Evolutionary conservation across 495 filamentous ascomycete genomes (phyloP).

Genomic region (Glutinoglossum americanum): DNA sequence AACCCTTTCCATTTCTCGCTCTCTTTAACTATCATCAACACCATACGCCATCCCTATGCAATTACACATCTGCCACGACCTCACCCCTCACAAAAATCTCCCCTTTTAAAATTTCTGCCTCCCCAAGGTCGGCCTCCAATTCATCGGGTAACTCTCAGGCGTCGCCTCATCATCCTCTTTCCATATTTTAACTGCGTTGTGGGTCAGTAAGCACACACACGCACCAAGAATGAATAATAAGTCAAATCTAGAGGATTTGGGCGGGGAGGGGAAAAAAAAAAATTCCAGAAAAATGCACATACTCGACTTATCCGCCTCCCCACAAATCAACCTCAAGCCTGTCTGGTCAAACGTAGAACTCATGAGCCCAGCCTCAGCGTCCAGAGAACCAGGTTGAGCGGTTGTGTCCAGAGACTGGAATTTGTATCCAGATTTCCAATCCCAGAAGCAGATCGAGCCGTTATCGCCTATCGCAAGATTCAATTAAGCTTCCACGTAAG

Average conservation of each 20-base stretch:
- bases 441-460: constrained; percentile 93
- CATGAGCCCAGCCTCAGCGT: constrained; percentile 89
- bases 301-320: constrained; percentile 93
- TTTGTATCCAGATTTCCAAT: constrained; percentile 91
- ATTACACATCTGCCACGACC: background rate
- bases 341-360: constrained; percentile 77
- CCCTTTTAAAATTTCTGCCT: constrained; percentile 36
- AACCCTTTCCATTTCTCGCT: background rate
- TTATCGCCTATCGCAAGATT: constrained; percentile 37
- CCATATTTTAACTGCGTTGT: constrained; percentile 94
- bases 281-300: constrained; percentile 21
- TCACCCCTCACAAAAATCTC: background rate
- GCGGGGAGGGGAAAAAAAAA: no score
- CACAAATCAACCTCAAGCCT: constrained; percentile 72
- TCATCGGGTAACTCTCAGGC: constrained; percentile 71
- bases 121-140: constrained; percentile 76
- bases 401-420: constrained; percentile 77
- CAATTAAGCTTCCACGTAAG: background rate
- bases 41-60: background rate
- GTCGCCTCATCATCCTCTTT: constrained; percentile 78
- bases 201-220: no score
- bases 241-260: no score
- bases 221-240: no score
- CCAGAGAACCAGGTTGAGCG: constrained; percentile 82
- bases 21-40: background rate